Percentiles rank a stretch among this genome's conserved stretches.
phyloP scores from a whole-genome alignment of 768 basidiomycete genomes.

The Daedaleopsis sinensis region DNA sequence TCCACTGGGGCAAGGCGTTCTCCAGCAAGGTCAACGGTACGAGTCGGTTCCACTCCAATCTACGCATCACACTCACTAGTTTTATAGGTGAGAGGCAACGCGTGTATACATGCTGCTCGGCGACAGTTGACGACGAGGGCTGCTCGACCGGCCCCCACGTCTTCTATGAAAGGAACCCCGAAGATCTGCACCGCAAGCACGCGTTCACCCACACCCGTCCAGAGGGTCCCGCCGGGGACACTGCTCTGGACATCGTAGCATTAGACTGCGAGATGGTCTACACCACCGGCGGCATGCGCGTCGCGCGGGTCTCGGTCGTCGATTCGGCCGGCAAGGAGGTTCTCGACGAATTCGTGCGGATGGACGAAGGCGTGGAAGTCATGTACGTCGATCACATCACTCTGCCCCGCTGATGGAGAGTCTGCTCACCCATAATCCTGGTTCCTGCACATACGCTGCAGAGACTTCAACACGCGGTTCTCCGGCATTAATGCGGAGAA shows the following conservation, averaged over 20 bases:
- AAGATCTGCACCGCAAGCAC: constrained; percentile 72
- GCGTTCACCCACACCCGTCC: constrained; percentile 60
- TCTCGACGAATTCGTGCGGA: constrained; percentile 80
- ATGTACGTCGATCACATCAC: constrained; percentile 46
- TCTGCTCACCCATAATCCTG: not conserved
- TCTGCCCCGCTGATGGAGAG: not conserved
- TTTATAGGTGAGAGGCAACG: constrained; percentile 67
- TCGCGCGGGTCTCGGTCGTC: constrained; percentile 89
- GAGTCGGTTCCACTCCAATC: not conserved
- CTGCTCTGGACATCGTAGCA: constrained; percentile 75
- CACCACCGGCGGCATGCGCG: constrained; percentile 88
- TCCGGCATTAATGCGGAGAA: constrained; percentile 73
- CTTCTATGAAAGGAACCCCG: constrained; percentile 76
- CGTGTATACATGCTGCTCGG: constrained; percentile 80
- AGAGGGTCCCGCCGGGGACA: constrained; percentile 31
- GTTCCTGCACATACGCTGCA: constrained; percentile 31
- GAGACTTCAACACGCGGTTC: constrained; percentile 92
- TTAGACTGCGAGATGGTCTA: constrained; percentile 98
- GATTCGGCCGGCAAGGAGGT: constrained; percentile 74
- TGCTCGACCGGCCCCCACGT: constrained; percentile 87
- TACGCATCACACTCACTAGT: not conserved
- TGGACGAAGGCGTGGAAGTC: constrained; percentile 80
- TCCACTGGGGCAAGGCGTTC: constrained; percentile 82
- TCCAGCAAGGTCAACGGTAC: constrained; percentile 66
- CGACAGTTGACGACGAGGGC: constrained; percentile 59